Evolutionary conservation across 129 eudicot genomes (phyloP), one percentile per base, ranked within the genome.

Genomic region (Rutidosis leptorrhynchoides): DNA sequence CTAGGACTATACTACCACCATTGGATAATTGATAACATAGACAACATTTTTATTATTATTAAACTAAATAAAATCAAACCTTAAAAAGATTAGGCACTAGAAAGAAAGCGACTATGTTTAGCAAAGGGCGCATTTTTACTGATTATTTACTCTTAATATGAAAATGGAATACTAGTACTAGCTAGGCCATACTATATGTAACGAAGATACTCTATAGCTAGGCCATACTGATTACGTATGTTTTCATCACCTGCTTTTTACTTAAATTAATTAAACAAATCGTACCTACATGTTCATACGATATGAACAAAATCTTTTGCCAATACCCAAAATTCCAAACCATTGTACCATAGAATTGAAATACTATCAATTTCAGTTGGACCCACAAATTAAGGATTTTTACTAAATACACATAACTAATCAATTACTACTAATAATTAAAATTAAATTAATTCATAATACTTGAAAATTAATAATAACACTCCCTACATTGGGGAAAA

Each of bases 301-400:
- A 71, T 71, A 20, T 71, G 68, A 71, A 59, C 65, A 53, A 69
- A 16, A 71, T 71, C 68, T 71, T 71, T 71, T 60, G 28, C 16
- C 29, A 70, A 65, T 22, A 20, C 60, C 68, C 23, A 25, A 59
- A 43, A 60, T 48, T 61, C 62, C 68, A 71, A 71, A 71, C 62
- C 49, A 51, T 51, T 49, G 60, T 49, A 27, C 59, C 68, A 46
- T 29, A 71, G 30, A 30, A 61, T n/a, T n/a, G n/a, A n/a, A n/a
- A n/a, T n/a, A n/a, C n/a, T n/a, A n/a, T n/a, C n/a, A n/a, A n/a
- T n/a, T n/a, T n/a, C n/a, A n/a, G n/a, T n/a, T n/a, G n/a, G n/a
- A n/a, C n/a, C n/a, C n/a, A n/a, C n/a, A n/a, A n/a, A n/a, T n/a
- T n/a, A n/a, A n/a, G n/a, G n/a, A n/a, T n/a, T n/a, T n/a, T n/a